phyloP scores from a whole-genome alignment of 176 grass and related monocot species.

The Canna indica region DNA sequence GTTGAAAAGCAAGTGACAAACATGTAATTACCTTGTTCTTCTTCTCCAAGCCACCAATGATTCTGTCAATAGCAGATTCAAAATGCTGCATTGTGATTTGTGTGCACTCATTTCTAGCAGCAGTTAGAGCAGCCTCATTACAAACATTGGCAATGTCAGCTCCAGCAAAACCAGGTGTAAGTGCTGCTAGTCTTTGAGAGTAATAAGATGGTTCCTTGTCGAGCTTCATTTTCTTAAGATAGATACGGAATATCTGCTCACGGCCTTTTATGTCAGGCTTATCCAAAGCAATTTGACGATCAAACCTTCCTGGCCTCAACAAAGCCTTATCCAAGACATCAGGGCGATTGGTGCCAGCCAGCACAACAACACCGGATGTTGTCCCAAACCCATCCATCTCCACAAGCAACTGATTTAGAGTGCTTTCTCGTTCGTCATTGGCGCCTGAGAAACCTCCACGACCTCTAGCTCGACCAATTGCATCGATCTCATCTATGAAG shows the following conservation, averaged over 20 bases:
- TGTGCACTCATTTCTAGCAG: conserved; percentile 51
- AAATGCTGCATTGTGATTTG: conserved; percentile 79
- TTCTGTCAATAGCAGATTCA: conserved; percentile 80
- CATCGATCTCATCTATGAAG: conserved; percentile 87
- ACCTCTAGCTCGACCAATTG: conserved; percentile 62
- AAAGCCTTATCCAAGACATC: conserved; percentile 72
- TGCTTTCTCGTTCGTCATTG: conserved; percentile 78
- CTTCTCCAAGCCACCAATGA: conserved; percentile 96
- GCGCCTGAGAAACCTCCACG: conserved; percentile 43
- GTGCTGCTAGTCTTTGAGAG: conserved; percentile 80
- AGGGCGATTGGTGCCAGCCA: conserved; percentile 41
- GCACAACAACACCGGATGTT: conserved; percentile 66
- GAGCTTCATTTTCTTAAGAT: conserved; percentile 86
- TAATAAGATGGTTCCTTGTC: conserved; percentile 76
- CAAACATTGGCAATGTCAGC: conserved; percentile 97
- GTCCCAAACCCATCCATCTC: conserved; percentile 82
- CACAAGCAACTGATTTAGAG: conserved; percentile 73
- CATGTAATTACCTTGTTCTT: conserved; percentile 66
- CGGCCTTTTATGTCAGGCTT: conserved; percentile 86
- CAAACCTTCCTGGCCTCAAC: conserved; percentile 90
- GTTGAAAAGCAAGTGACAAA: not conserved
- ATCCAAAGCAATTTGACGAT: conserved; percentile 79
- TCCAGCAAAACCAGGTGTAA: conserved; percentile 90
- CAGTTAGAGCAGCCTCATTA: conserved; percentile 80
- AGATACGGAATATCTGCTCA: conserved; percentile 88